phyloP scores from a whole-genome alignment of 768 basidiomycete genomes.

The Suillus fuscotomentosus region DNA sequence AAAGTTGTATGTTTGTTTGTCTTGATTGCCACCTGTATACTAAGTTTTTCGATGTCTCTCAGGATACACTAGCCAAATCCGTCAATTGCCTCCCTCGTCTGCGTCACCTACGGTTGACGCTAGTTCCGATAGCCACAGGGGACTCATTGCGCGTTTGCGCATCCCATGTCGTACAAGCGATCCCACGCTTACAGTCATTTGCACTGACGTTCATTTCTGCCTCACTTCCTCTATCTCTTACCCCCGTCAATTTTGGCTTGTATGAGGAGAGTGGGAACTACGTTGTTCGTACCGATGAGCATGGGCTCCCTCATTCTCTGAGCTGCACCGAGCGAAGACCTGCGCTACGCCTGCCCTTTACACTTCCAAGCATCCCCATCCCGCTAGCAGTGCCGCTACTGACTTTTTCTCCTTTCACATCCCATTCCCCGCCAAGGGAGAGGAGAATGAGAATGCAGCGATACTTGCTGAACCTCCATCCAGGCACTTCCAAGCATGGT shows the following conservation, averaged over 20 bases:
- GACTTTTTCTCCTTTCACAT: constrained; percentile 21
- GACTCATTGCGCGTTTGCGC: constrained; percentile 59
- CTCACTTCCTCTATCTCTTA: constrained; percentile 48
- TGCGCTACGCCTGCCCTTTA: constrained; percentile 23
- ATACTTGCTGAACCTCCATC: constrained; percentile 28
- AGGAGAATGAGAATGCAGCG: constrained; percentile 22
- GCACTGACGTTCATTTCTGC: constrained; percentile 64
- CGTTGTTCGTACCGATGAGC: constrained; percentile 55
- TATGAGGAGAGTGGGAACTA: constrained; percentile 50
- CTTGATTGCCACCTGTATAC: neutral
- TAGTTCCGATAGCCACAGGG: constrained; percentile 68
- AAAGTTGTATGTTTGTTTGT: constrained; percentile 50
- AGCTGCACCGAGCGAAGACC: constrained; percentile 48
- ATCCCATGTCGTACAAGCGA: constrained; percentile 57
- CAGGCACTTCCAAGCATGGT: constrained; percentile 38
- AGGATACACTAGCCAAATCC: constrained; percentile 52
- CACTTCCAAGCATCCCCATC: constrained; percentile 18
- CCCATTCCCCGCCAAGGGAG: constrained; percentile 28
- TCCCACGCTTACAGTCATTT: constrained; percentile 67
- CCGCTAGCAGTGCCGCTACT: constrained; percentile 28
- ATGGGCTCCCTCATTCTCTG: constrained; percentile 60
- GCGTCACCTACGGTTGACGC: constrained; percentile 57
- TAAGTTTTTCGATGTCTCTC: neutral
- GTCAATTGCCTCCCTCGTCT: constrained; percentile 63
- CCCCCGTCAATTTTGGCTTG: constrained; percentile 41